phyloP scores from a whole-genome alignment of 768 basidiomycete genomes.

The Tulasnella sp. region DNA sequence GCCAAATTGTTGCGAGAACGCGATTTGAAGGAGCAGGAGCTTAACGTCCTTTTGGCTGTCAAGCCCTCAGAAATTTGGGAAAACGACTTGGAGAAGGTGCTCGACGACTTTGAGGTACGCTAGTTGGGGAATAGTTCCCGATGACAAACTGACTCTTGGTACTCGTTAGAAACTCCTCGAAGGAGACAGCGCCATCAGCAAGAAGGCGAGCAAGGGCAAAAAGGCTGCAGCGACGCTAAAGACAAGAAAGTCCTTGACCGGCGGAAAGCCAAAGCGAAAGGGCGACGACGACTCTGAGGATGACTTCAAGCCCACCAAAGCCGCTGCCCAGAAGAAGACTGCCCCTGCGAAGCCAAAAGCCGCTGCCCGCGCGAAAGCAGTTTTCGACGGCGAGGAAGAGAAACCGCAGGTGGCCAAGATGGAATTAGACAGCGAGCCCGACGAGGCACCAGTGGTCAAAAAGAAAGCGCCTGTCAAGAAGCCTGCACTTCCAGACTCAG shows the following conservation, averaged over 20 bases:
- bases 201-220: slow-evolving; percentile 41
- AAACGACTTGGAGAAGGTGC: slow-evolving; percentile 73
- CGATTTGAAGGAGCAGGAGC: slow-evolving; percentile 71
- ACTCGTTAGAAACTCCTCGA: slow-evolving; percentile 28
- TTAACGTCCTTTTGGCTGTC: slow-evolving; percentile 66
- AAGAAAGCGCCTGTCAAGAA: slow-evolving; percentile 28
- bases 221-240: slow-evolving; percentile 47
- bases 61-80: slow-evolving; percentile 85
- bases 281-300: slow-evolving; percentile 41
- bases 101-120: slow-evolving; percentile 73
- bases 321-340: slow-evolving; percentile 32
- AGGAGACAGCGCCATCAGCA: slow-evolving; percentile 41
- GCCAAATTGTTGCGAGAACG: slow-evolving; percentile 75
- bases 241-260: slow-evolving; percentile 44
- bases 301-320: slow-evolving; percentile 49
- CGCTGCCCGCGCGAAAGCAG: slow-evolving; percentile 25
- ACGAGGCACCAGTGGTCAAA: slow-evolving; percentile 24
- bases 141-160: neutral
- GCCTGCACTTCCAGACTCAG: slow-evolving; percentile 29
- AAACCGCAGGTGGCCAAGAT: slow-evolving; percentile 31
- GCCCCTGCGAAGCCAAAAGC: slow-evolving; percentile 29
- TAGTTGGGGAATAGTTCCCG: neutral
- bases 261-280: slow-evolving; percentile 36
- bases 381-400: slow-evolving; percentile 43
- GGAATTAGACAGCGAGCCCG: slow-evolving; percentile 31